Conservation (phyloP, 352 stramenopile genomes). For the Globisporangium polare region DNA sequence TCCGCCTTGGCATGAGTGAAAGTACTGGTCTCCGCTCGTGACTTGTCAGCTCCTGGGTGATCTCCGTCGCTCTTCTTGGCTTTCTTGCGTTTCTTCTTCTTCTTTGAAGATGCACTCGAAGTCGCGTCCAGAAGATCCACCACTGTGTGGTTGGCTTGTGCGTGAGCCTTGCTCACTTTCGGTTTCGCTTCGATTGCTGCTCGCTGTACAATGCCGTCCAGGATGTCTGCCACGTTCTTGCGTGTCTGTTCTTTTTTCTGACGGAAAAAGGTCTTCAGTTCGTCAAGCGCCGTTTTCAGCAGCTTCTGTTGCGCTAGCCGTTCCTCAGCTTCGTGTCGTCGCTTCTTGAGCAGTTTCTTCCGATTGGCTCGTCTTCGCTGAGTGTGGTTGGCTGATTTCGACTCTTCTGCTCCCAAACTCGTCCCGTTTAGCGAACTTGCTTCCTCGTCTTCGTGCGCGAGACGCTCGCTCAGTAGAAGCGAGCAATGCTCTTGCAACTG, state of each 20-base stretch:
- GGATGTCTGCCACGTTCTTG: slow-evolving; percentile 25
- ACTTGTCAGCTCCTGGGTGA: background rate
- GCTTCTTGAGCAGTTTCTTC: slow-evolving; percentile 67
- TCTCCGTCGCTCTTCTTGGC: slow-evolving; percentile 12
- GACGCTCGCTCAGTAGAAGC: slow-evolving; percentile 49
- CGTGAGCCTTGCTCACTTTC: background rate
- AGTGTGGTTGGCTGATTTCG: slow-evolving; percentile 32
- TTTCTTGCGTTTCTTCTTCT: slow-evolving; percentile 25
- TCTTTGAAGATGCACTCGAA: background rate
- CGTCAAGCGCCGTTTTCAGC: slow-evolving; percentile 38
- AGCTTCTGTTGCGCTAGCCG: slow-evolving; percentile 29
- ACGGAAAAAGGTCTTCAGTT: slow-evolving; percentile 33
- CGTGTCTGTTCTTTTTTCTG: slow-evolving; percentile 22
- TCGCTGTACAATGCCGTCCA: slow-evolving; percentile 38
- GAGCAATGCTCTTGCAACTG: slow-evolving; percentile 72
- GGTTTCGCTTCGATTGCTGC: slow-evolving; percentile 20
- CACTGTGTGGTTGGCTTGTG: slow-evolving; percentile 1
- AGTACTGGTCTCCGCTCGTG: background rate
- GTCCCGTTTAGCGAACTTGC: background rate
- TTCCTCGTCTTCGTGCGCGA: slow-evolving; percentile 40
- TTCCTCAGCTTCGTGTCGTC: slow-evolving; percentile 37
- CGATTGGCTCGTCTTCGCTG: slow-evolving; percentile 55
- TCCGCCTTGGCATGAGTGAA: background rate
- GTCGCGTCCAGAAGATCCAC: slow-evolving; percentile 3
- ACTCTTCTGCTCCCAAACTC: background rate